Evolutionary conservation across 179 eudicot species (phyloP).

Genomic region (Silene vulgaris): DNA sequence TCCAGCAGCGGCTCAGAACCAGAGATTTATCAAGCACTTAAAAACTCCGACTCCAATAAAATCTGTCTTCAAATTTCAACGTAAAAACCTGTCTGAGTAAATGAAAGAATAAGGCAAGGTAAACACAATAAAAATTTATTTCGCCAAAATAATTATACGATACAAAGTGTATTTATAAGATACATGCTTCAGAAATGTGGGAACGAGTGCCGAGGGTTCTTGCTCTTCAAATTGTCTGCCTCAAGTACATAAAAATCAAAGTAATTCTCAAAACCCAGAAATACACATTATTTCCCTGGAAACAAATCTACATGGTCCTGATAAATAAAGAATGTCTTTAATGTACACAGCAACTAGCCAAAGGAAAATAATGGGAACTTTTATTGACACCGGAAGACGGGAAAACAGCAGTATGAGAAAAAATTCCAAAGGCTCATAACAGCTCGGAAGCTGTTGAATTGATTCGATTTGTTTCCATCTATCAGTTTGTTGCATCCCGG

Average conservation of each 20-base stretch:
- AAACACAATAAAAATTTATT: neutral
- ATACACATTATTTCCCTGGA: constrained; percentile 15
- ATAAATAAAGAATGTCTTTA: constrained; percentile 22
- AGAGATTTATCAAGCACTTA: no score
- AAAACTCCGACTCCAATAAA: neutral
- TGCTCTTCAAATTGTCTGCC: constrained; percentile 18
- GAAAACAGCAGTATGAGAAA: constrained; percentile 23
- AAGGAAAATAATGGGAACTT: constrained; percentile 23
- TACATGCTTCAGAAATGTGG: constrained; percentile 26
- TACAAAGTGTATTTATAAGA: constrained; percentile 9
- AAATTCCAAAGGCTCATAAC: constrained; percentile 13
- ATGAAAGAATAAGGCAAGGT: neutral
- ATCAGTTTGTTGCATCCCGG: constrained; percentile 42
- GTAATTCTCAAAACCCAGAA: constrained; percentile 19
- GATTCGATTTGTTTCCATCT: neutral
- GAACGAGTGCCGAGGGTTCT: constrained; percentile 20
- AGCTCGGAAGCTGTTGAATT: neutral
- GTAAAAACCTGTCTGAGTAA: neutral
- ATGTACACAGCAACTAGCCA: constrained; percentile 30
- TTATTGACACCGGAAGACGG: constrained; percentile 26
- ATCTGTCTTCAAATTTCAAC: neutral
- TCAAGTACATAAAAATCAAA: constrained; percentile 18
- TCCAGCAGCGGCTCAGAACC: no score
- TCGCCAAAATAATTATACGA: neutral
- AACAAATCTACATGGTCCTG: constrained; percentile 28